Percentiles rank a stretch among this genome's conserved stretches.
These are phyloP conservation scores for Nakaseomyces nivariensis DNA, from an alignment of 1,139 yeast species.

Conservation along the genomic window DNA sequence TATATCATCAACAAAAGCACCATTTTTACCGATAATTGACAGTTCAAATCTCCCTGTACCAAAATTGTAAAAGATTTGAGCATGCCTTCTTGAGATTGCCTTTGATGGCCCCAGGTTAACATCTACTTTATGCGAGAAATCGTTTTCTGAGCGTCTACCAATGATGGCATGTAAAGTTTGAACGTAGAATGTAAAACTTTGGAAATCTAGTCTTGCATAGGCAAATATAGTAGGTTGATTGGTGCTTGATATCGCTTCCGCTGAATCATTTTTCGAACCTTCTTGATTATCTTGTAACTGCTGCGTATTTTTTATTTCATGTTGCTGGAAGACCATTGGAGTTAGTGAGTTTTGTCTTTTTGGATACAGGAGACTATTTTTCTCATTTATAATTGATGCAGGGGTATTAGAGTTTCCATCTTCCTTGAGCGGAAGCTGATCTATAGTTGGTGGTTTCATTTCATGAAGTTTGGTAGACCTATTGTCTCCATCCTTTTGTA, in stretches of 20 bases:
- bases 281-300: background rate
- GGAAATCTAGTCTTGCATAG: constrained; percentile 88
- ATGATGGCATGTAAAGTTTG: constrained; percentile 89
- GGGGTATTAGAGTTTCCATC: constrained; percentile 6
- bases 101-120: constrained; percentile 86
- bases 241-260: background rate
- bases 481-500: background rate
- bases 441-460: background rate
- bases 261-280: background rate
- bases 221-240: constrained; percentile 62
- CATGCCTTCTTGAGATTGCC: constrained; percentile 87
- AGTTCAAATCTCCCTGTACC: constrained; percentile 89
- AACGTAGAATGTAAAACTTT: constrained; percentile 84
- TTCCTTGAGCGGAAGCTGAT: background rate
- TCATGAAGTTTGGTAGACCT: background rate
- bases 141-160: constrained; percentile 81
- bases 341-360: constrained; percentile 24
- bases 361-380: constrained; percentile 13
- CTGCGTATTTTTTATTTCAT: constrained; percentile 9
- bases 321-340: constrained; percentile 24
- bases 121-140: constrained; percentile 55
- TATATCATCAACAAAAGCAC: constrained; percentile 86
- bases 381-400: constrained; percentile 20
- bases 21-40: constrained; percentile 85
- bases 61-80: constrained; percentile 88